phyloP scores from a whole-genome alignment of 2,329 filamentous ascomycete genomes.

The Ceratocystis destructans region DNA sequence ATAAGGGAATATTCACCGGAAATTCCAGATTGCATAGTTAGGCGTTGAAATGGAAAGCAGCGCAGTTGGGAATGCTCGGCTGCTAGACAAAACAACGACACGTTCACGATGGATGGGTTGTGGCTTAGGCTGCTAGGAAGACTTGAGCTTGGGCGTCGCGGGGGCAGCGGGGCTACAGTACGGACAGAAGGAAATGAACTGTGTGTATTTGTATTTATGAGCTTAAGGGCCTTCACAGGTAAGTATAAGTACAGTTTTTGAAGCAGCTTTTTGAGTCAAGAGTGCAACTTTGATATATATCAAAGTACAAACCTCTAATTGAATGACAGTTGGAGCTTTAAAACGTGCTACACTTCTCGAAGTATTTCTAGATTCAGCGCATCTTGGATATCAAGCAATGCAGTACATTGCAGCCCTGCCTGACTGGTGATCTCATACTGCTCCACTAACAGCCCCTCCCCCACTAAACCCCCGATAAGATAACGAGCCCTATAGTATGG shows the following conservation, averaged over 20 bases:
- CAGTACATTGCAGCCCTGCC: not conserved
- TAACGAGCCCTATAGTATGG: not conserved
- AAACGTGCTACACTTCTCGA: not conserved
- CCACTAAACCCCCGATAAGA: slow-evolving; percentile 9
- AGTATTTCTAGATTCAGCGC: not conserved
- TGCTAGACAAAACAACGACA: not conserved
- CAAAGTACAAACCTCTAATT: too few species aligned
- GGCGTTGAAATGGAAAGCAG: not conserved
- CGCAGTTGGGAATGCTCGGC: not conserved
- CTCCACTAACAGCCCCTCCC: not conserved
- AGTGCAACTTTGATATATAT: too few species aligned
- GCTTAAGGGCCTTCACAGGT: not conserved
- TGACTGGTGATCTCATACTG: not conserved
- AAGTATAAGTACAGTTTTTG: slow-evolving; percentile 5
- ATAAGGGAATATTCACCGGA: slow-evolving; percentile 38
- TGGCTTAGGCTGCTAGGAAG: not conserved
- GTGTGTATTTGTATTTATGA: slow-evolving; percentile 13
- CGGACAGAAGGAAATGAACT: not conserved
- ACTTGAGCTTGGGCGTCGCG: slow-evolving; percentile 12
- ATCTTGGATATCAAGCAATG: not conserved
- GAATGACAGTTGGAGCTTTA: too few species aligned
- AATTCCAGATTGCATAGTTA: slow-evolving; percentile 63
- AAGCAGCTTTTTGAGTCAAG: not conserved
- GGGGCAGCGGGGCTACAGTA: slow-evolving; percentile 10
- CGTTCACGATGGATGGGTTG: slow-evolving; percentile 1